Evolutionary conservation across 148 eudicot genomes (phyloP).

Genomic region (Euryodendron excelsum): DNA sequence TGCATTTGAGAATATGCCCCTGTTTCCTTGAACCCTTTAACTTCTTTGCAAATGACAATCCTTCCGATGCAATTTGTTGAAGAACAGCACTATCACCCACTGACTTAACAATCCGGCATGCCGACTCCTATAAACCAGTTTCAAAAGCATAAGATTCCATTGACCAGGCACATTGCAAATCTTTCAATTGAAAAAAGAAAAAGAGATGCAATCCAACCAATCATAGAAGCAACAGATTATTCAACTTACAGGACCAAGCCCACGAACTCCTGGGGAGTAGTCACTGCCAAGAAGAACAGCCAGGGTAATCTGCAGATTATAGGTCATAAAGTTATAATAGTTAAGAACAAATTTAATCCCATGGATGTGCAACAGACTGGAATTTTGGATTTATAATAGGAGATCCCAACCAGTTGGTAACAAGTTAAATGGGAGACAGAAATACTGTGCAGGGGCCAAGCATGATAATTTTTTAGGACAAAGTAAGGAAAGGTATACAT

Average conservation of each 20-base stretch:
- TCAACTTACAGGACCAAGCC: conserved; percentile 75
- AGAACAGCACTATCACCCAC: conserved; percentile 58
- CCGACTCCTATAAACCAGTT: conserved; percentile 53
- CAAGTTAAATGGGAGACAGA: neutral
- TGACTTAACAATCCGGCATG: conserved; percentile 76
- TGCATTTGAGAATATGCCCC: conserved; percentile 22
- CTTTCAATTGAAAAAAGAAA: neutral
- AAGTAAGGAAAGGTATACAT: conserved; percentile 4
- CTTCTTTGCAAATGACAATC: conserved; percentile 55
- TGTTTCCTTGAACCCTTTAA: conserved; percentile 53
- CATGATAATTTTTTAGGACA: neutral
- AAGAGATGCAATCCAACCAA: neutral
- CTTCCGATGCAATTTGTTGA: conserved; percentile 56
- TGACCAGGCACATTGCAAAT: neutral
- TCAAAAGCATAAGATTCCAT: conserved; percentile 11
- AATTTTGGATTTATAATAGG: neutral
- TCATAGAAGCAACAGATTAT: neutral
- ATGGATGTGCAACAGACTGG: neutral
- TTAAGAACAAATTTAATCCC: neutral
- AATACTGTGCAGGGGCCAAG: neutral
- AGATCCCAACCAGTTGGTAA: neutral
- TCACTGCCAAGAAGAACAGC: conserved; percentile 90
- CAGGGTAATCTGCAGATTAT: conserved; percentile 65
- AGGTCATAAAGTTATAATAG: conserved; percentile 18
- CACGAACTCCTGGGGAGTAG: conserved; percentile 77